A percentile compares a stretch with the other conserved stretches of the same genome.
These are phyloP conservation scores for Trichoderma sp. DNA, from an alignment of 2,329 filamentous ascomycete species.

Conservation along the genomic window DNA sequence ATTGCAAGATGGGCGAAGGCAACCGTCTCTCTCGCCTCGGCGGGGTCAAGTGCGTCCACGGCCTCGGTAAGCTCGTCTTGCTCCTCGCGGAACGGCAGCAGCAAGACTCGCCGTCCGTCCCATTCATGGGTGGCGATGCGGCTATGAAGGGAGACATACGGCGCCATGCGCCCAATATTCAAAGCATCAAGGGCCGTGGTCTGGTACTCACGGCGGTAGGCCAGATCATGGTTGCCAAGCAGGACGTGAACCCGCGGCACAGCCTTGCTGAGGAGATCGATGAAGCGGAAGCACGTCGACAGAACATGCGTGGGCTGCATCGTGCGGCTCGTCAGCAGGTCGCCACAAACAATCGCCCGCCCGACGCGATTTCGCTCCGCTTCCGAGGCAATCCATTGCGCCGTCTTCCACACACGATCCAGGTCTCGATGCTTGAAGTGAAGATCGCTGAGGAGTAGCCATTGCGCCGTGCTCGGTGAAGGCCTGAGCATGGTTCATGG, in stretches of 20 bases:
- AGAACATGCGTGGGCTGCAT: conserved; percentile 32
- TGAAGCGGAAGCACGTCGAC: conserved; percentile 31
- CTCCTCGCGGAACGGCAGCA: conserved; percentile 34
- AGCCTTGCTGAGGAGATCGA: conserved; percentile 29
- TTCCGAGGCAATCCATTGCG: conserved; percentile 32
- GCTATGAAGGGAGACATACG: conserved; percentile 31
- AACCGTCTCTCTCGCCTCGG: conserved; percentile 31
- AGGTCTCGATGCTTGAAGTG: conserved; percentile 33
- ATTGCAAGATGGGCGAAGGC: conserved; percentile 34
- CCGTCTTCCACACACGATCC: conserved; percentile 31
- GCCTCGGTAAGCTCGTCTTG: conserved; percentile 30
- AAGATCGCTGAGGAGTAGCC: conserved; percentile 33
- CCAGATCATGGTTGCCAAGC: conserved; percentile 35
- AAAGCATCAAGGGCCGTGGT: conserved; percentile 32
- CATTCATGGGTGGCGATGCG: conserved; percentile 28
- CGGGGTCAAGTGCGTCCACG: conserved; percentile 26
- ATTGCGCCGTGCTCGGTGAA: conserved; percentile 18
- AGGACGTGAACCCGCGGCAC: conserved; percentile 32
- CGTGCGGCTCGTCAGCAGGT: conserved; percentile 32
- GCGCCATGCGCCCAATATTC: conserved; percentile 30
- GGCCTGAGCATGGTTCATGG: conserved; percentile 6
- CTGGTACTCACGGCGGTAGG: conserved; percentile 34
- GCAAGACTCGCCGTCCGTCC: conserved; percentile 32
- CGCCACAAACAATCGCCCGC: conserved; percentile 33
- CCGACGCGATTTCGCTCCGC: conserved; percentile 28